Conservation (phyloP, 2,329 filamentous ascomycete genomes). For the Didymella pinodella region DNA sequence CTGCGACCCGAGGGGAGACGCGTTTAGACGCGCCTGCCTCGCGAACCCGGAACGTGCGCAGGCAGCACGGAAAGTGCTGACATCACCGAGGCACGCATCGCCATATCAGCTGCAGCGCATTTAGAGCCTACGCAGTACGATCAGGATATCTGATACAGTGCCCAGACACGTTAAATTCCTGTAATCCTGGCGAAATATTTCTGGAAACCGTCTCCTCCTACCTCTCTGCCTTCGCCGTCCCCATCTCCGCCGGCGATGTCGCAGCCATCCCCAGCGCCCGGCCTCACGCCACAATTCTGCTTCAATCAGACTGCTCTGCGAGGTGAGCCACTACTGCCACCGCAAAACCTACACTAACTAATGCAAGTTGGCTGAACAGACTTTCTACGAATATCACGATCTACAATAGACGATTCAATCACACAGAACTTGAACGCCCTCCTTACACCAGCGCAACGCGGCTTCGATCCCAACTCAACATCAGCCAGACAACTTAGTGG, state of each 20-base stretch:
- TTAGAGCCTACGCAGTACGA: constrained; percentile 1
- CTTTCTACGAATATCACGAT: constrained; percentile 86
- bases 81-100: constrained; percentile 34
- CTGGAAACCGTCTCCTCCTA: constrained; percentile 38
- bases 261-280: constrained; percentile 51
- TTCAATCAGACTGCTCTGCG: constrained; percentile 60
- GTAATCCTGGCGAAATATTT: constrained; percentile 42
- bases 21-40: constrained; percentile 33
- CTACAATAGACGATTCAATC: constrained; percentile 90
- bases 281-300: constrained; percentile 59
- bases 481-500: constrained; percentile 66
- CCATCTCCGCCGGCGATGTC: constrained; percentile 47
- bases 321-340: constrained; percentile 46
- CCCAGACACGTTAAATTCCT: not conserved
- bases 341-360: constrained; percentile 44
- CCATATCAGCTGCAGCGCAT: constrained; percentile 6
- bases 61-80: constrained; percentile 38
- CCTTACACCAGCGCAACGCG: constrained; percentile 72
- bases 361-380: constrained; percentile 63
- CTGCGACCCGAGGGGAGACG: constrained; percentile 24
- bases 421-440: constrained; percentile 91
- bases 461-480: constrained; percentile 84
- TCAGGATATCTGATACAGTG: not conserved
- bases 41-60: constrained; percentile 22
- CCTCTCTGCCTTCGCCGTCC: constrained; percentile 12